Percentiles rank a stretch among this genome's conserved stretches.
These are phyloP conservation scores for Verticillium nubilum DNA, from an alignment of 2,329 filamentous ascomycete species.

Conservation along the genomic window DNA sequence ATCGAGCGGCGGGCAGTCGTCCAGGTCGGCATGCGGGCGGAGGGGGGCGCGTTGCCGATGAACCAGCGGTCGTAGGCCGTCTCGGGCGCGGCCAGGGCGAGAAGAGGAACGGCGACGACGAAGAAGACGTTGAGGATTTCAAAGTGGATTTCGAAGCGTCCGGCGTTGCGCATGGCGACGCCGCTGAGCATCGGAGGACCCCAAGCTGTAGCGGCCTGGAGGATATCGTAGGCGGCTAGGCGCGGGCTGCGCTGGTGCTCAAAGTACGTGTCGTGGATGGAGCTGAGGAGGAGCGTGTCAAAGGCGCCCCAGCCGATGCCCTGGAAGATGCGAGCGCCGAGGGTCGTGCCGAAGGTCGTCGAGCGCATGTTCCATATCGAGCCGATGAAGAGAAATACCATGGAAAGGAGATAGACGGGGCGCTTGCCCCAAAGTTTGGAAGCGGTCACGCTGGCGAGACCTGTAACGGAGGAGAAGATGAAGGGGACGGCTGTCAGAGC, in stretches of 20 bases:
- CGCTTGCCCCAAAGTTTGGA: constrained; percentile 47
- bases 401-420: constrained; percentile 44
- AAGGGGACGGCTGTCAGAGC: constrained; percentile 49
- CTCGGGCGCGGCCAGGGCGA: constrained; percentile 45
- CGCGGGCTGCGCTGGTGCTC: constrained; percentile 46
- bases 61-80: constrained; percentile 42
- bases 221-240: constrained; percentile 37
- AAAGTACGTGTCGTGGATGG: constrained; percentile 53
- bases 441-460: constrained; percentile 33
- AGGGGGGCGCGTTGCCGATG: constrained; percentile 8
- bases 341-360: constrained; percentile 36
- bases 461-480: constrained; percentile 41
- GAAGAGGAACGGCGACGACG: constrained; percentile 37
- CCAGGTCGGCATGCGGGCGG: constrained; percentile 14
- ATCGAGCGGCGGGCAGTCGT: constrained; percentile 17
- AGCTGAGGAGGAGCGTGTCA: constrained; percentile 45
- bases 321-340: constrained; percentile 49
- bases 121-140: constrained; percentile 45
- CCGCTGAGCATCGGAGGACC: constrained; percentile 50
- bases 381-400: constrained; percentile 40
- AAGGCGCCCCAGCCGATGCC: constrained; percentile 55
- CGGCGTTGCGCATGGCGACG: constrained; percentile 32
- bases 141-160: constrained; percentile 40
- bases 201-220: constrained; percentile 43
- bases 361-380: constrained; percentile 44